phyloP scores from a whole-genome alignment of 2,329 filamentous ascomycete genomes.

The Leptosphaerulina australis region DNA sequence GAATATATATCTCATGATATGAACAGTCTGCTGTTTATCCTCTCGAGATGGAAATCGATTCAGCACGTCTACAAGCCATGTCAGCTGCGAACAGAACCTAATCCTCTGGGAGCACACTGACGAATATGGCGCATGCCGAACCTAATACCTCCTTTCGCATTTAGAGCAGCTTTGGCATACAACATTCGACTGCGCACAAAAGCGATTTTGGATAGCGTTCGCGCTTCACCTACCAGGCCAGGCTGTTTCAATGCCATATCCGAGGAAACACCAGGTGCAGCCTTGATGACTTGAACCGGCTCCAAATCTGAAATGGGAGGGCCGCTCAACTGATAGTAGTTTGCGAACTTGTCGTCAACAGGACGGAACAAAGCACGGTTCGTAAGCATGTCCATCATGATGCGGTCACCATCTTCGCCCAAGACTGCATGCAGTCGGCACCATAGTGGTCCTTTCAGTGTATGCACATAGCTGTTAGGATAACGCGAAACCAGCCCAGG shows the following conservation, averaged over 20 bases:
- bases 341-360: slow-evolving; percentile 64
- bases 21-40: slow-evolving; percentile 63
- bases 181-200: slow-evolving; percentile 86
- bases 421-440: slow-evolving; percentile 73
- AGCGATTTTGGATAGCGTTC: slow-evolving; percentile 64
- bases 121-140: slow-evolving; percentile 82
- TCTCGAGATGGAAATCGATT: slow-evolving; percentile 67
- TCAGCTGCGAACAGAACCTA: slow-evolving; percentile 17
- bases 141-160: slow-evolving; percentile 68
- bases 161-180: slow-evolving; percentile 77
- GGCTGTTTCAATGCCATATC: not conserved
- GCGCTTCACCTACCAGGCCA: slow-evolving; percentile 19
- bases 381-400: slow-evolving; percentile 78
- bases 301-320: slow-evolving; percentile 58
- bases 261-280: not conserved
- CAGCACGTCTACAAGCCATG: slow-evolving; percentile 68
- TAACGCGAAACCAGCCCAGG: slow-evolving; percentile 69
- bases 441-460: slow-evolving; percentile 76
- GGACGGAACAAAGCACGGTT: slow-evolving; percentile 77
- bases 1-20: slow-evolving; percentile 91
- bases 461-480: slow-evolving; percentile 72
- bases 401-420: slow-evolving; percentile 73
- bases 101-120: slow-evolving; percentile 54
- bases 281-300: slow-evolving; percentile 11
- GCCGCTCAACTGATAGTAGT: slow-evolving; percentile 82